Percentiles rank a stretch among this genome's conserved stretches.
Conservation (phyloP, 2,329 filamentous ascomycete genomes). For the Ophiostoma angusticollis region DNA sequence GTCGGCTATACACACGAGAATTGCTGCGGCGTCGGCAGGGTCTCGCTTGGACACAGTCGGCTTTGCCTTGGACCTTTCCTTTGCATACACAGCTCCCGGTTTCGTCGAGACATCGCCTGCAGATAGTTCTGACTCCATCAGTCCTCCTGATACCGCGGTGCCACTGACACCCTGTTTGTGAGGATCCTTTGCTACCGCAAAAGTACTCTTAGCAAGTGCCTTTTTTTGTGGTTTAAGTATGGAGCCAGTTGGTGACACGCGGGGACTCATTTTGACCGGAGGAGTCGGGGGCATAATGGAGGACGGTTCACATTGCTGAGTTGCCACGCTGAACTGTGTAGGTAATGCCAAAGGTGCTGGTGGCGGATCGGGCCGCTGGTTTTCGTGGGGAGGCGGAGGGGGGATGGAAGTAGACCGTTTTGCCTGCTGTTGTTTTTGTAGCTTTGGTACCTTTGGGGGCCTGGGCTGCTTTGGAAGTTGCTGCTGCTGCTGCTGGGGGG, state of each 20-base stretch:
- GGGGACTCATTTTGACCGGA: conserved; percentile 9
- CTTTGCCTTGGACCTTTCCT: conserved; percentile 19
- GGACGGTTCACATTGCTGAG: not conserved
- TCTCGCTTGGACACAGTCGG: conserved; percentile 26
- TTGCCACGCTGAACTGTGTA: too few species aligned
- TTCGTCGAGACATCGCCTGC: not conserved
- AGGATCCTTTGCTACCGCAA: conserved; percentile 1
- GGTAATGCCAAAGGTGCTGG: not conserved
- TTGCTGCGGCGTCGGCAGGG: conserved; percentile 37
- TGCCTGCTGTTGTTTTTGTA: conserved; percentile 8
- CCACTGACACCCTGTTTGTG: conserved; percentile 15
- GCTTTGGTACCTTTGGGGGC: conserved; percentile 9
- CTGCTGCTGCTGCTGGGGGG: conserved; percentile 6
- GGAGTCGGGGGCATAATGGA: conserved; percentile 9
- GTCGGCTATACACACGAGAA: conserved; percentile 60
- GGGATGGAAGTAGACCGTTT: conserved; percentile 9
- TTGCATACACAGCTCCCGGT: not conserved
- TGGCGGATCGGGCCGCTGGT: conserved; percentile 9
- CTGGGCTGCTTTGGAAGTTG: conserved; percentile 7
- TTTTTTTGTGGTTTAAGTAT: conserved; percentile 12
- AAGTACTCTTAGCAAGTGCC: not conserved
- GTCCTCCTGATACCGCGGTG: too few species aligned
- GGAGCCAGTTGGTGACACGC: conserved; percentile 11
- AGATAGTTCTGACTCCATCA: not conserved
- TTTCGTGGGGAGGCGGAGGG: conserved; percentile 8